phyloP scores from a whole-genome alignment of 495 filamentous ascomycete genomes.

The Penicillium arizonense region DNA sequence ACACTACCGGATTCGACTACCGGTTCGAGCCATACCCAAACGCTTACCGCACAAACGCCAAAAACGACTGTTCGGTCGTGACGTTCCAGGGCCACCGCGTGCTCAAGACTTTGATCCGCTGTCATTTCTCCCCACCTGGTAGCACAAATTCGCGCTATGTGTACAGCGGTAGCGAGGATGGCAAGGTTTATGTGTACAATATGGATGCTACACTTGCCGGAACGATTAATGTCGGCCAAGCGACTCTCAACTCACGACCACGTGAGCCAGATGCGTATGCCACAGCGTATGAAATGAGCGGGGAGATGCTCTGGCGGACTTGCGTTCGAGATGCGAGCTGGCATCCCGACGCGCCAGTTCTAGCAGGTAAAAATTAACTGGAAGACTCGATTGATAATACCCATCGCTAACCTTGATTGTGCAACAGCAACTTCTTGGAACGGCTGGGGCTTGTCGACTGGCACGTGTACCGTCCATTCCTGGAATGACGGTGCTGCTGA shows the following conservation, averaged over 20 bases:
- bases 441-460: slow-evolving; percentile 63
- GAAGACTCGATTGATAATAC: background rate
- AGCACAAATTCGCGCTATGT: slow-evolving; percentile 92
- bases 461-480: slow-evolving; percentile 73
- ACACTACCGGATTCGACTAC: slow-evolving; percentile 81
- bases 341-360: slow-evolving; percentile 86
- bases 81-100: slow-evolving; percentile 90
- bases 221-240: slow-evolving; percentile 70
- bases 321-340: slow-evolving; percentile 92
- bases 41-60: slow-evolving; percentile 66
- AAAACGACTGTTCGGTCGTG: slow-evolving; percentile 86
- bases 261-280: slow-evolving; percentile 44
- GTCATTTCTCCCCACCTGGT: slow-evolving; percentile 88
- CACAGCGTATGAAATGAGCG: slow-evolving; percentile 37
- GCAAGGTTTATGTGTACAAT: slow-evolving; percentile 88
- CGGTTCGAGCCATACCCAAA: slow-evolving; percentile 68
- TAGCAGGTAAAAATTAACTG: slow-evolving; percentile 64
- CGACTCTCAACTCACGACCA: slow-evolving; percentile 61
- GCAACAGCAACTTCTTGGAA: slow-evolving; percentile 74
- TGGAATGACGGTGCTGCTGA: slow-evolving; percentile 64
- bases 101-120: slow-evolving; percentile 85
- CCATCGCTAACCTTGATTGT: background rate
- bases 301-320: slow-evolving; percentile 61
- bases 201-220: slow-evolving; percentile 85
- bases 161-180: slow-evolving; percentile 86